Evolutionary conservation across 2,329 filamentous ascomycete species (phyloP).

Genomic region (Alternaria metachromatica): DNA sequence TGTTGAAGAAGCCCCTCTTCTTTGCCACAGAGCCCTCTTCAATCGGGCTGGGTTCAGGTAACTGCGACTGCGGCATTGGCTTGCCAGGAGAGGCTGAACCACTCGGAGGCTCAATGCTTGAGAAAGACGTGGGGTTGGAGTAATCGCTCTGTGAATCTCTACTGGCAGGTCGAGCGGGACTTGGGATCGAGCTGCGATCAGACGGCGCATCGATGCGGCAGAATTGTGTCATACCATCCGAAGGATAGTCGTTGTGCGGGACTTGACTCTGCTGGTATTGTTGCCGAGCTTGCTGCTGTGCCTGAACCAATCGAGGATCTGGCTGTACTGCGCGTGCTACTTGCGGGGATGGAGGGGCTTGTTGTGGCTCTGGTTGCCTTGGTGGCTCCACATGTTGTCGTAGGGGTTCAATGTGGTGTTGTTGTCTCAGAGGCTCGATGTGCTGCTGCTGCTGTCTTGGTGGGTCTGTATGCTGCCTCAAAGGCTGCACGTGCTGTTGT

Average conservation of each 20-base stretch:
- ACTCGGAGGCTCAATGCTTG: conserved; percentile 80
- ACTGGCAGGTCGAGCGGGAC: conserved; percentile 77
- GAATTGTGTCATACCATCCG: conserved; percentile 97
- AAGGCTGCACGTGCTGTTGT: conserved; percentile 5
- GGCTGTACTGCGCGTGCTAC: conserved; percentile 35
- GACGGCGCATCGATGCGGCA: conserved; percentile 78
- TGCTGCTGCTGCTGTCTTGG: conserved; percentile 8
- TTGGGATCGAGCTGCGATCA: conserved; percentile 72
- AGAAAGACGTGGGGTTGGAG: conserved; percentile 87
- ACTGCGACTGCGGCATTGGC: conserved; percentile 38
- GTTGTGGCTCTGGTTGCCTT: conserved; percentile 7
- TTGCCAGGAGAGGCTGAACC: conserved; percentile 78
- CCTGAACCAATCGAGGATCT: conserved; percentile 45
- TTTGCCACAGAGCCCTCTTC: conserved; percentile 63
- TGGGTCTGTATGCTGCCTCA: conserved; percentile 6
- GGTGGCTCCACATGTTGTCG: conserved; percentile 7
- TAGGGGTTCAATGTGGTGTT: conserved; percentile 6
- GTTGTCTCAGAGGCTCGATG: conserved; percentile 2
- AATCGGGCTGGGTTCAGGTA: conserved; percentile 30
- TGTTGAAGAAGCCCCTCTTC: conserved; percentile 89
- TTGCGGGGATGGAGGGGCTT: conserved; percentile 14
- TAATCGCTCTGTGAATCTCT: conserved; percentile 90
- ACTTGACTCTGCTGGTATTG: conserved; percentile 63
- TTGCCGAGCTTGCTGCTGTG: conserved; percentile 47
- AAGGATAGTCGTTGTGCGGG: conserved; percentile 91